phyloP scores from a whole-genome alignment of 2,329 filamentous ascomycete genomes.

The Penicillium freii region DNA sequence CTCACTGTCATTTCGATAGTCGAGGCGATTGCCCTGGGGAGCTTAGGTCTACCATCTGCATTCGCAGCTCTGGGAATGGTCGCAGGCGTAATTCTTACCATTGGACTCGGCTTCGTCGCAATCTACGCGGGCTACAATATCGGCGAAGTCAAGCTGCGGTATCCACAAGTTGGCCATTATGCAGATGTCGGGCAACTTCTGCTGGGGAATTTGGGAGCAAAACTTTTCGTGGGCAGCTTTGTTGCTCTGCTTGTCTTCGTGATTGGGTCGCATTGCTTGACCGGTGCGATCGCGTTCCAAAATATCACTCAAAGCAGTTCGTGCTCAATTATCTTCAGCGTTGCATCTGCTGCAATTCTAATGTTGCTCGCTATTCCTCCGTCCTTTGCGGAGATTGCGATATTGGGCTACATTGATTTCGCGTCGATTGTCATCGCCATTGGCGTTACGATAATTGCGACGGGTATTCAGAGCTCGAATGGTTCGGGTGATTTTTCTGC shows the following conservation, averaged over 20 bases:
- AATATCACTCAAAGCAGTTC: constrained; percentile 2
- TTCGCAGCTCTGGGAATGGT: constrained; percentile 7
- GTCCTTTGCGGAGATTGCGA: constrained; percentile 33
- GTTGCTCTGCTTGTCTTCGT: constrained; percentile 9
- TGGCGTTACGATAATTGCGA: constrained; percentile 31
- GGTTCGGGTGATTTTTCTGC: constrained; percentile 17
- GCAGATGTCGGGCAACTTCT: constrained; percentile 5
- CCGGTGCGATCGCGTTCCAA: constrained; percentile 5
- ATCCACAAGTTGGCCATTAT: constrained; percentile 7
- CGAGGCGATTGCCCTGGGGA: constrained; percentile 8
- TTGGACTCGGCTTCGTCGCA: constrained; percentile 4
- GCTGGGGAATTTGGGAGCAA: background rate
- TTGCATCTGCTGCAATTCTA: constrained; percentile 17
- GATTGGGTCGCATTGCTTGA: constrained; percentile 8
- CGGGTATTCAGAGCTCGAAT: constrained; percentile 25
- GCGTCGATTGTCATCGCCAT: constrained; percentile 33
- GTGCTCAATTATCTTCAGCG: constrained; percentile 4
- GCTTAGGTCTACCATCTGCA: constrained; percentile 4
- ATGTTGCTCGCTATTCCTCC: constrained; percentile 31
- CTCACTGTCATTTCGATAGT: constrained; percentile 8
- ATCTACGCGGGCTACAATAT: constrained; percentile 7
- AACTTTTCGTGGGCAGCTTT: constrained; percentile 8
- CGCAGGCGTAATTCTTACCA: background rate
- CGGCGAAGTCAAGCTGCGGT: constrained; percentile 4
- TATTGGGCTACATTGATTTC: constrained; percentile 35